Percentiles rank a stretch among this genome's conserved stretches.
Evolutionary conservation across 1,284 basidiomycete genomes (phyloP).

Genomic region (Coniferiporia weirii): DNA sequence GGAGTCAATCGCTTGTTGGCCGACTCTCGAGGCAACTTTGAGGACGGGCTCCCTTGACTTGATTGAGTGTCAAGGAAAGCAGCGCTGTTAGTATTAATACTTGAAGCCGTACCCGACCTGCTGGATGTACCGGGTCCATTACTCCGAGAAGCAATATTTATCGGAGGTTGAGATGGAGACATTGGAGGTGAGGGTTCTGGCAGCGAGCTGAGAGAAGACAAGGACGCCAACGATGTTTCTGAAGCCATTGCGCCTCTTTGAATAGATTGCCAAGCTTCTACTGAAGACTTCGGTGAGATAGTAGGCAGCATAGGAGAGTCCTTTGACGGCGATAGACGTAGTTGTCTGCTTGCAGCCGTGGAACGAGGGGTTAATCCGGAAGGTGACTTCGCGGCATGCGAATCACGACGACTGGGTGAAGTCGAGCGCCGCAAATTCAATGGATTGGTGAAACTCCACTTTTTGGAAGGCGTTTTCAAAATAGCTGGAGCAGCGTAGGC

Average conservation of each 20-base stretch:
- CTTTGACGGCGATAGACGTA: slow-evolving; percentile 61
- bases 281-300: slow-evolving; percentile 32
- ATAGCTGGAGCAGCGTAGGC: slow-evolving; percentile 22
- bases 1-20: slow-evolving; percentile 78
- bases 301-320: slow-evolving; percentile 48
- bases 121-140: slow-evolving; percentile 50
- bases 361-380: slow-evolving; percentile 61
- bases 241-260: slow-evolving; percentile 72
- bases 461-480: slow-evolving; percentile 56
- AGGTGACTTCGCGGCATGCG: slow-evolving; percentile 35
- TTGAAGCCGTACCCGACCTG: slow-evolving; percentile 67
- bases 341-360: slow-evolving; percentile 54
- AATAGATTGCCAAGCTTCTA: slow-evolving; percentile 56
- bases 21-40: slow-evolving; percentile 59
- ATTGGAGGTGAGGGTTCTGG: slow-evolving; percentile 33
- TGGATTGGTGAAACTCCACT: slow-evolving; percentile 93
- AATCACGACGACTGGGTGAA: slow-evolving; percentile 58
- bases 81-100: slow-evolving; percentile 54
- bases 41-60: slow-evolving; percentile 64
- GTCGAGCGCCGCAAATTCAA: slow-evolving; percentile 74
- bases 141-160: neutral
- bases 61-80: slow-evolving; percentile 43
- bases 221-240: slow-evolving; percentile 63
- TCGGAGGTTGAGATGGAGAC: slow-evolving; percentile 37
- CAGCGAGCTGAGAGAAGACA: slow-evolving; percentile 68